Evolutionary conservation across 495 filamentous ascomycete genomes (phyloP).

Genomic region (Geoglossum glabrum): DNA sequence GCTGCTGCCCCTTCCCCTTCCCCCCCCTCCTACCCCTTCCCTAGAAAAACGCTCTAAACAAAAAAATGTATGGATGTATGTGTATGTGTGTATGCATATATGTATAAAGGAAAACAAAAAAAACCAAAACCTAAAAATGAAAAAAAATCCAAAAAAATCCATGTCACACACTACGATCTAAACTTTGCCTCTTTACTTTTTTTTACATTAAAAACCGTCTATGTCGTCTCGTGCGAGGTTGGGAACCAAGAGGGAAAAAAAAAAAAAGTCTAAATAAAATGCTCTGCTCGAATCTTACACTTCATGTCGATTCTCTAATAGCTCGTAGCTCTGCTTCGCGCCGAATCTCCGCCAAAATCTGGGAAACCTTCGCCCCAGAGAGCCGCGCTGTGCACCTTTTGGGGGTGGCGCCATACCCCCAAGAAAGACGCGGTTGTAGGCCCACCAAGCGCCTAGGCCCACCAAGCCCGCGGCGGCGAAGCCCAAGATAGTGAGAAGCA

Average conservation of each 20-base stretch:
- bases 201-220: too few relatives aligned
- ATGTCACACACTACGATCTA: too few relatives aligned
- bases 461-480: conserved; percentile 38
- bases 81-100: too few relatives aligned
- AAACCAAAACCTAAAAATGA: too few relatives aligned
- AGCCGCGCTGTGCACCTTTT: background rate
- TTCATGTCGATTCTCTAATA: conserved; percentile 3
- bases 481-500: conserved; percentile 44
- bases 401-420: background rate
- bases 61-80: too few relatives aligned
- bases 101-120: too few relatives aligned
- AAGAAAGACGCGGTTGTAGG: background rate
- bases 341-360: background rate
- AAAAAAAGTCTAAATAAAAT: background rate
- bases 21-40: too few relatives aligned
- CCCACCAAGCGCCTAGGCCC: conserved; percentile 35
- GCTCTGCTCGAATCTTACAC: background rate
- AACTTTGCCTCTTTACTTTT: too few relatives aligned
- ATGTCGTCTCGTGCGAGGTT: background rate
- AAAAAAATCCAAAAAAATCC: too few relatives aligned
- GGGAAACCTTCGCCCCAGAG: background rate
- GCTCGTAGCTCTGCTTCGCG: background rate
- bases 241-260: background rate
- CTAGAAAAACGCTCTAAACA: too few relatives aligned
- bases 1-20: too few relatives aligned